Base-by-base conservation (phyloP, 345 rosid species). In the Rhodomyrtus tomentosa region DNA sequence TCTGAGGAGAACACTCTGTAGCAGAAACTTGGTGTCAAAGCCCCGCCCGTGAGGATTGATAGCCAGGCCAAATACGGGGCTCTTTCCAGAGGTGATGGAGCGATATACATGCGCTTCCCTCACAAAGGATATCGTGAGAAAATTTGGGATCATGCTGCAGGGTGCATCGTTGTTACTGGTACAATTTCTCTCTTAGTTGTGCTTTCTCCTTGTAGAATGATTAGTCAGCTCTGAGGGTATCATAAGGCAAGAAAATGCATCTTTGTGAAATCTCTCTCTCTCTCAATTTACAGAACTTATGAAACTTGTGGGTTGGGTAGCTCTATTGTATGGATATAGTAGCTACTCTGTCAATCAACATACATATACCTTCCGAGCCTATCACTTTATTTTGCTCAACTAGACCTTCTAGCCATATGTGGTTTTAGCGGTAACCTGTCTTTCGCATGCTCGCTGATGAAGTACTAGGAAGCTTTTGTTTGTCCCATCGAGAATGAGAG, bases 121-220 rank as follows among this genome's bases (percentile, higher is more conserved):
- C 96, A 86, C 81, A 89, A 90, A 91, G 99, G 99, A 55, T 95
- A 97, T 87, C 93, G 93, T 13, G 99, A 97, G 88, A 97, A 95
- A 87, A 97, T 95, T 89, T 95, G 99, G 99, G 99, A 97, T 90
- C 99, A 97, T 90, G 99, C 98, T 82, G 99, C 99, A 27, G 98
- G 99, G 38, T 92, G 88, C 86, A 94, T 97, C 48, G 98, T 97
- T 74, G 98, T 95, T 12, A 92, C 96, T 82, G 99, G 99, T 95
- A 94, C 72, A 87, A 84, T 45, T 25, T 40, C 80, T 40, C 53
- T 50, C 49, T 55, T 15, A 38, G 52, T 20, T 18, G 79, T 68
- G 45, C 45, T 36, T 18, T 68, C 25, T 36, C 45, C 36, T 68
- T 18, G 20, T 68, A 68, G 45, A 40, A 36, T 68, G 79, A 68